Base-by-base conservation (phyloP, 768 basidiomycete species). In the Nidula microcarpa region DNA sequence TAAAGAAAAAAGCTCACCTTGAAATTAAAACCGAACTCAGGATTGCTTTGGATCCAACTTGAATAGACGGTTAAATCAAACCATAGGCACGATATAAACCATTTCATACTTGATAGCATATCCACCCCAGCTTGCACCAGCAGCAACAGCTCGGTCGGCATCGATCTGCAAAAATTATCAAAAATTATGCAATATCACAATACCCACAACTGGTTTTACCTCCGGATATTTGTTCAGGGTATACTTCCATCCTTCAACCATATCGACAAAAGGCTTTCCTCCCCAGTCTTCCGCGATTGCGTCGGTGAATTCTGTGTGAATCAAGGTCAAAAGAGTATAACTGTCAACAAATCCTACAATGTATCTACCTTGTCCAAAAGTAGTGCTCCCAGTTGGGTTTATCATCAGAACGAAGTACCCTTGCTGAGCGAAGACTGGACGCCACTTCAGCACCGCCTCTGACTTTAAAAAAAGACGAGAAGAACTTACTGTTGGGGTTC, bases 1-100 rank as follows among this genome's bases (percentile, higher is more conserved):
- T 32, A 49, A 33, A 18, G 13, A 34, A 11, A 11, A 49, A 14
- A 23, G 33, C 55, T 41, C 52, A 73, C 77, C 72, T 95, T 97
- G 78, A 98, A 97, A 17, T 81, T 80, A 64, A 94, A 93, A 3
- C 80, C 86, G 57, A 77, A 91, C 60, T 96, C 93, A 8, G 91
- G 90, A 64, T 97, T 91, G 0, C 94, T 92, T 70, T 96, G 91
- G 51, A 97, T 94, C 92, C 92, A 97, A 67, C 94, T 96, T 3
- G 23, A 30, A 30, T 30, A 30, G 23, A 30, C 23, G 23, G 23
- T 30, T 30, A 30, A 30, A 30, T 30, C 23, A 30, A 30, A 30
- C 23, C 23, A 46, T 32, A 18, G 11, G 35, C 13, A 50, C 51
- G 53, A 39, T 2, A 49, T 47, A 33, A 14, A 11, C 23, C 23